These are phyloP conservation scores for Endoconidiophora polonica DNA, from an alignment of 2,329 filamentous ascomycete species.

Conservation along the genomic window DNA sequence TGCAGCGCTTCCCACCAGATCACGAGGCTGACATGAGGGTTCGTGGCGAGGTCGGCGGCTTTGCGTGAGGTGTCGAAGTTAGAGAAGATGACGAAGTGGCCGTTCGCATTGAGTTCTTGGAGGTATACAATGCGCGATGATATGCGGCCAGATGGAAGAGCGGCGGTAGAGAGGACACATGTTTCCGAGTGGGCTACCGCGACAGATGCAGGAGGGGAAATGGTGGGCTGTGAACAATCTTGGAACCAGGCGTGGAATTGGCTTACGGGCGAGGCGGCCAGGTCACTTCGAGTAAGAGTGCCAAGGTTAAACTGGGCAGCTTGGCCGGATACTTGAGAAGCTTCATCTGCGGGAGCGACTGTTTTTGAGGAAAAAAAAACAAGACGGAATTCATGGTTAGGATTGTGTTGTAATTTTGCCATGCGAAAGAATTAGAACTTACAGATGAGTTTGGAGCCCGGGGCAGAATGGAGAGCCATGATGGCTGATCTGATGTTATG, in stretches of 20 bases:
- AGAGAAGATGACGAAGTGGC: slow-evolving; percentile 69
- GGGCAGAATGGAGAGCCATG: slow-evolving; percentile 13
- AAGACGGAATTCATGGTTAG: no score
- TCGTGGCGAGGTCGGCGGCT: slow-evolving; percentile 50
- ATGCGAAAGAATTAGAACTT: neutral
- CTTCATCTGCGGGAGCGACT: slow-evolving; percentile 45
- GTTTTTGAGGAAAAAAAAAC: neutral
- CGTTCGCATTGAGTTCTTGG: slow-evolving; percentile 66
- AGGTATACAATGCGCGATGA: slow-evolving; percentile 80
- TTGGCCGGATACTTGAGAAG: slow-evolving; percentile 36
- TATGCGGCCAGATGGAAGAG: slow-evolving; percentile 67
- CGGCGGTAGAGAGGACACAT: slow-evolving; percentile 70
- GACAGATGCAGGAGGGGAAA: slow-evolving; percentile 34
- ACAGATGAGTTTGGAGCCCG: slow-evolving; percentile 13
- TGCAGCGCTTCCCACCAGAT: slow-evolving; percentile 85
- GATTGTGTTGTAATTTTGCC: neutral
- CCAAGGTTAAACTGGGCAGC: slow-evolving; percentile 60
- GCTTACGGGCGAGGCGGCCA: slow-evolving; percentile 47
- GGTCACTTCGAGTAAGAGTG: slow-evolving; percentile 42
- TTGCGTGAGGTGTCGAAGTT: slow-evolving; percentile 72
- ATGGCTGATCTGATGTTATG: neutral
- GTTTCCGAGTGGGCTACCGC: slow-evolving; percentile 66
- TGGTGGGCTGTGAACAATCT: slow-evolving; percentile 39
- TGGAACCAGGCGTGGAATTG: slow-evolving; percentile 90
- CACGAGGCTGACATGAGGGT: slow-evolving; percentile 64